Percentiles rank a stretch among this genome's conserved stretches.
phyloP scores from a whole-genome alignment of 139 green algal species.

The Mychonastes homosphaera region DNA sequence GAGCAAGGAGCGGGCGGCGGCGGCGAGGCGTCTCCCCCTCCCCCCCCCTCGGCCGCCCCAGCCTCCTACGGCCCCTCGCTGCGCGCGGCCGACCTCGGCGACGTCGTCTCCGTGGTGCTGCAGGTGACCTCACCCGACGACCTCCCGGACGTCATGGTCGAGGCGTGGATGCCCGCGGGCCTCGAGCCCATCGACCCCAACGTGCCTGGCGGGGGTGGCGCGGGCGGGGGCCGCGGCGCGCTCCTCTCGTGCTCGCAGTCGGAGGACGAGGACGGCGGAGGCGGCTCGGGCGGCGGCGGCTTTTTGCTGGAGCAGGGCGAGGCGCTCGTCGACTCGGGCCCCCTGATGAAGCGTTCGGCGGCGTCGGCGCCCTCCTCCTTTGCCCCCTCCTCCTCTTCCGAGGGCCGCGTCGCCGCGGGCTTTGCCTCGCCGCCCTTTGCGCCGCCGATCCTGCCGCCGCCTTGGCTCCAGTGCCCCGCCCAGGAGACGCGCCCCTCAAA shows the following conservation, averaged over 20 bases:
- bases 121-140: conserved; percentile 52
- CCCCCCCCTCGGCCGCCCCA: too few species aligned
- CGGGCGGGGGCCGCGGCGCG: neutral
- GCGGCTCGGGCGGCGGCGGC: too few species aligned
- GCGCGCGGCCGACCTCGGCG: conserved; percentile 22
- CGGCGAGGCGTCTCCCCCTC: too few species aligned
- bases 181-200: conserved; percentile 54
- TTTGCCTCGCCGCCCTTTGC: too few species aligned
- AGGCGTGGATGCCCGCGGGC: conserved; percentile 40
- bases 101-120: conserved; percentile 32
- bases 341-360: too few species aligned
- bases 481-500: conserved; percentile 21
- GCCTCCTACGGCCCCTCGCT: conserved; percentile 30
- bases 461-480: conserved; percentile 3
- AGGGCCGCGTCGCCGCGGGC: too few species aligned
- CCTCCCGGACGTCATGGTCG: conserved; percentile 30
- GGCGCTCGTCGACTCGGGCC: too few species aligned
- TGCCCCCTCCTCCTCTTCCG: too few species aligned
- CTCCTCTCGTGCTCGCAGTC: neutral
- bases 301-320: too few species aligned
- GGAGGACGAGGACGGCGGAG: too few species aligned
- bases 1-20: conserved; percentile 18
- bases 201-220: conserved; percentile 3
- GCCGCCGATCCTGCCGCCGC: too few species aligned
- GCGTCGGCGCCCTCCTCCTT: too few species aligned